Evolutionary conservation across 345 rosid genomes (phyloP).

Genomic region (Murraya paniculata): DNA sequence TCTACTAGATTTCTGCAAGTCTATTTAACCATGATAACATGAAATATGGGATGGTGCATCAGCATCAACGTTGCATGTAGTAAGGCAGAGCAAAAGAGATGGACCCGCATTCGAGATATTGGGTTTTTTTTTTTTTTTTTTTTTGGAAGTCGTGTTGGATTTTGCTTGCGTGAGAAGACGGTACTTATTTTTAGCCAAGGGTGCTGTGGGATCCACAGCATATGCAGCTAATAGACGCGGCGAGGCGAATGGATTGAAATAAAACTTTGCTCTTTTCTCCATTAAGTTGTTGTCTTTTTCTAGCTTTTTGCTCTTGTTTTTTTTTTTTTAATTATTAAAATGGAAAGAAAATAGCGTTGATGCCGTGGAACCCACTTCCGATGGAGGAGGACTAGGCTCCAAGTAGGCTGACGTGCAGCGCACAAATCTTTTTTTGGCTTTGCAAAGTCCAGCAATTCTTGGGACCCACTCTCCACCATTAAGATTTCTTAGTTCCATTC

Average conservation of each 20-base stretch:
- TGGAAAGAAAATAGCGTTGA: constrained; percentile 11
- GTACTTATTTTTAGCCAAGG: not conserved
- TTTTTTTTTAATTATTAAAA: not conserved
- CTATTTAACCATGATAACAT: not conserved
- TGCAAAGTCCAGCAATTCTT: not conserved
- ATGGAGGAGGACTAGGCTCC: constrained; percentile 45
- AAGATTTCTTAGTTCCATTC: not conserved
- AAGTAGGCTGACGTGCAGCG: constrained; percentile 55
- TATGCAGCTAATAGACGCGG: constrained; percentile 29
- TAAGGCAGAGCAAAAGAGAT: not conserved
- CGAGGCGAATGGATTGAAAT: constrained; percentile 20
- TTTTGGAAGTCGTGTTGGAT: not conserved
- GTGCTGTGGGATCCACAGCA: constrained; percentile 29
- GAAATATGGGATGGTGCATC: not conserved
- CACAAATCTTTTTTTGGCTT: constrained; percentile 28
- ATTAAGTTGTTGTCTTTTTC: not conserved
- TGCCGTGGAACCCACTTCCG: constrained; percentile 77
- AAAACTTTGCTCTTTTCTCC: not conserved
- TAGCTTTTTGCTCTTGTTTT: not conserved
- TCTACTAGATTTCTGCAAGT: not conserved
- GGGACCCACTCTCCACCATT: constrained; percentile 17
- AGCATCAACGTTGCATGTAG: not conserved
- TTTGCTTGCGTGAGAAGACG: not conserved
- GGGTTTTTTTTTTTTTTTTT: too few relatives aligned
- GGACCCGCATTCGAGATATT: too few relatives aligned